phyloP scores from a whole-genome alignment of 1,139 yeast species.

The Taphrina confusa region DNA sequence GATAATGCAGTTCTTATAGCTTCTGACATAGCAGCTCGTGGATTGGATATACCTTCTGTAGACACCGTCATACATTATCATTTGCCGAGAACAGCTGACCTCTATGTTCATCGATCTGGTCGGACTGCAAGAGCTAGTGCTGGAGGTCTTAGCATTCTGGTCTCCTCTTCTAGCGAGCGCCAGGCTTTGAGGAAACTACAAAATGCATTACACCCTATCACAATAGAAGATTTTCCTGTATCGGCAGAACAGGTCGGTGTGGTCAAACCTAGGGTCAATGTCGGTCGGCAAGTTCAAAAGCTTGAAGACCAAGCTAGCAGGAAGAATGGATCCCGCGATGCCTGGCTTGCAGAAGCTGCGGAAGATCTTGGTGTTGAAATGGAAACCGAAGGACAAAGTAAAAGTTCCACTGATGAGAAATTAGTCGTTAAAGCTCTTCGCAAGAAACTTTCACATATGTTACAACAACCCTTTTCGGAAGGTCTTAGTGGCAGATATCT shows the following conservation, averaged over 20 bases:
- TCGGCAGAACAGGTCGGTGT: conserved; percentile 73
- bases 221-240: conserved; percentile 71
- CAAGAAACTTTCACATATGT: conserved; percentile 58
- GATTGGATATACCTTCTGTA: conserved; percentile 86
- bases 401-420: conserved; percentile 47
- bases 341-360: conserved; percentile 89
- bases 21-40: conserved; percentile 98
- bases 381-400: conserved; percentile 48
- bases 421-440: conserved; percentile 52
- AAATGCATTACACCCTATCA: conserved; percentile 64
- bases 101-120: conserved; percentile 94
- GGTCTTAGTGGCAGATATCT: conserved; percentile 58
- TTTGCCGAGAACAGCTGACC: conserved; percentile 90
- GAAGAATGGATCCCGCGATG: conserved; percentile 38
- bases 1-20: conserved; percentile 72
- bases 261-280: conserved; percentile 63
- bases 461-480: conserved; percentile 64
- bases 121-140: conserved; percentile 96
- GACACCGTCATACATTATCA: conserved; percentile 96
- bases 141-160: conserved; percentile 89
- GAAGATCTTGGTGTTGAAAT: conserved; percentile 81
- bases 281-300: conserved; percentile 77
- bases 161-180: conserved; percentile 86
- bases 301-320: conserved; percentile 49
- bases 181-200: conserved; percentile 47